Evolutionary conservation across 257 asterid genomes (phyloP).

Genomic region (Ehretia macrophylla): DNA sequence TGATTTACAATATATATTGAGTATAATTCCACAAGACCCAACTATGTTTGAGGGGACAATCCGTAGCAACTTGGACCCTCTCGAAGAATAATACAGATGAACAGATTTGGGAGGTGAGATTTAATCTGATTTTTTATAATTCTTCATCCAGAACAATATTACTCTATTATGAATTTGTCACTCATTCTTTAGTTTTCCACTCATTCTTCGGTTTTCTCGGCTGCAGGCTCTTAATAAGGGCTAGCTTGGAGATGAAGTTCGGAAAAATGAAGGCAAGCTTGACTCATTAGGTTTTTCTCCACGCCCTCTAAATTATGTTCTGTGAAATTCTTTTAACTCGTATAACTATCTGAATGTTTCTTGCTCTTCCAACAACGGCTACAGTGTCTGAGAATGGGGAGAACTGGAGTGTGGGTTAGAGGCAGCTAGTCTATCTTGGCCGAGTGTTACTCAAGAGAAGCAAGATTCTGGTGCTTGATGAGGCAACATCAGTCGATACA

Average conservation of each 20-base stretch:
- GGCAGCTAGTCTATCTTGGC: slow-evolving; percentile 90
- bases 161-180: neutral
- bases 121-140: neutral
- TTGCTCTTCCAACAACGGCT: neutral
- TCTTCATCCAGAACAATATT: neutral
- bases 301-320: neutral
- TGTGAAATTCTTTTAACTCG: neutral
- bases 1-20: slow-evolving; percentile 70
- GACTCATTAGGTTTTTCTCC: slow-evolving; percentile 66
- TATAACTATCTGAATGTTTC: neutral
- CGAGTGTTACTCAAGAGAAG: slow-evolving; percentile 88
- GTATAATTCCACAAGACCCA: slow-evolving; percentile 97
- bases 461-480: slow-evolving; percentile 84
- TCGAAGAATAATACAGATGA: slow-evolving; percentile 73
- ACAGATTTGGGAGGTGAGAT: slow-evolving; percentile 87
- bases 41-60: slow-evolving; percentile 96
- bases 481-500: slow-evolving; percentile 99
- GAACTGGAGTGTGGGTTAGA: slow-evolving; percentile 94
- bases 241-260: slow-evolving; percentile 86
- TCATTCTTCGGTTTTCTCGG: no score
- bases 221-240: slow-evolving; percentile 83
- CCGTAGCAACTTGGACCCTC: slow-evolving; percentile 80
- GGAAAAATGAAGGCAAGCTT: slow-evolving; percentile 71
- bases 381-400: slow-evolving; percentile 90
- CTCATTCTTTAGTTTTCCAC: neutral